Percentiles rank a stretch among this genome's conserved stretches.
Evolutionary conservation across 352 stramenopile species (phyloP).

Genomic region (Globisporangium lucens): DNA sequence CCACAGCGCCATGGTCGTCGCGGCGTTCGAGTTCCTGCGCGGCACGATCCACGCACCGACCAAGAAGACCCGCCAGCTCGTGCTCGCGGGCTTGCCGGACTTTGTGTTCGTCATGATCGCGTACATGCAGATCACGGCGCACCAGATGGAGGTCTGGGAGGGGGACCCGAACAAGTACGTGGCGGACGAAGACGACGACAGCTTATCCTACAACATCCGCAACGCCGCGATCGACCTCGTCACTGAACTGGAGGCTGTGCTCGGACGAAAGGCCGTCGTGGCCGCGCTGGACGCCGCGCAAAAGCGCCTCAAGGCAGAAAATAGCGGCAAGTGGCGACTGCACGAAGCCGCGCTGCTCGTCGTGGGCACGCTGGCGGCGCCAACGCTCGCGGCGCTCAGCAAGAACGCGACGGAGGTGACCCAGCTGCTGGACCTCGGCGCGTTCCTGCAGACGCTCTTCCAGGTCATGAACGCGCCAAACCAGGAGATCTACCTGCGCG

Average conservation of each 20-base stretch:
- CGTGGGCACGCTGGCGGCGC: conserved; percentile 56
- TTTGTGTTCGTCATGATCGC: conserved; percentile 79
- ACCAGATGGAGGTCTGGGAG: conserved; percentile 71
- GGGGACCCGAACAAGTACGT: conserved; percentile 86
- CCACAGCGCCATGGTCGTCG: conserved; percentile 63
- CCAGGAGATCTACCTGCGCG: conserved; percentile 74
- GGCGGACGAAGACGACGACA: conserved; percentile 83
- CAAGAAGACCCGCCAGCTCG: conserved; percentile 71
- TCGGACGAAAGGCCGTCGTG: conserved; percentile 61
- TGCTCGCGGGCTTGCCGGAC: conserved; percentile 50
- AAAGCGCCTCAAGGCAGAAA: conserved; percentile 44
- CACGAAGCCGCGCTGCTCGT: conserved; percentile 76
- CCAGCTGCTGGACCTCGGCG: conserved; percentile 48
- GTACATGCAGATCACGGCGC: conserved; percentile 82
- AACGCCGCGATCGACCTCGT: conserved; percentile 69
- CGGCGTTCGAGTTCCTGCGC: conserved; percentile 73
- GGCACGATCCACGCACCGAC: conserved; percentile 68
- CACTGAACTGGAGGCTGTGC: conserved; percentile 53
- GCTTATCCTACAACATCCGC: conserved; percentile 72
- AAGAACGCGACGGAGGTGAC: conserved; percentile 48
- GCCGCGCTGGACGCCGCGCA: conserved; percentile 56
- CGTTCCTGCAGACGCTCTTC: conserved; percentile 75
- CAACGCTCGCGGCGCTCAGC: conserved; percentile 52
- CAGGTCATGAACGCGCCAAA: conserved; percentile 65
- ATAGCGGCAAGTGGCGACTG: conserved; percentile 52